Evolutionary conservation across 805 yeast genomes (phyloP).

Genomic region (Candida methanosorbosa): DNA sequence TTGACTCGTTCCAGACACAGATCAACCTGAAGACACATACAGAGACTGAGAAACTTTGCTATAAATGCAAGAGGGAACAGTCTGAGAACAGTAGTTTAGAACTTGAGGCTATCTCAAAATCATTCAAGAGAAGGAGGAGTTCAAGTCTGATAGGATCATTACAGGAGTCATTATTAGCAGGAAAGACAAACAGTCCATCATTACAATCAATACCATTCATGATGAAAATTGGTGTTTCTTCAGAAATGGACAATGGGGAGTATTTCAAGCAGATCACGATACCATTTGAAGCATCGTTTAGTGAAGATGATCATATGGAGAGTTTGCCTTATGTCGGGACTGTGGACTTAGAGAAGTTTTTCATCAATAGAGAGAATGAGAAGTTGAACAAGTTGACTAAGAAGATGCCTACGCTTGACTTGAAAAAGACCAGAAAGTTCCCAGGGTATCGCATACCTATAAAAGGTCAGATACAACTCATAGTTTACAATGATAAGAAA

Average conservation of each 20-base stretch:
- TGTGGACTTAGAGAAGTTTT: slow-evolving; percentile 18
- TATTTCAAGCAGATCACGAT: slow-evolving; percentile 6
- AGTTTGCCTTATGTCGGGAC: slow-evolving; percentile 24
- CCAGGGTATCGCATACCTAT: slow-evolving; percentile 21
- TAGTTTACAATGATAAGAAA: slow-evolving; percentile 21
- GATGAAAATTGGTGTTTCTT: slow-evolving; percentile 17
- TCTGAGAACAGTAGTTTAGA: neutral
- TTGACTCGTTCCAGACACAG: neutral
- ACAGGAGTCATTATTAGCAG: slow-evolving; percentile 15
- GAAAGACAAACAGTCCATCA: slow-evolving; percentile 11
- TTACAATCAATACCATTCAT: slow-evolving; percentile 14
- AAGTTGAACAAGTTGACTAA: neutral
- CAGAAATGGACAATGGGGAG: neutral
- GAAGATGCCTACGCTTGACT: neutral
- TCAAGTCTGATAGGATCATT: slow-evolving; percentile 5
- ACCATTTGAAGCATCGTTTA: slow-evolving; percentile 18
- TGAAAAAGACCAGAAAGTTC: slow-evolving; percentile 11
- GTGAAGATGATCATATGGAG: neutral
- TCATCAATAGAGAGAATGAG: slow-evolving; percentile 11
- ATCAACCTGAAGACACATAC: neutral
- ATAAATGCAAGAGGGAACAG: neutral
- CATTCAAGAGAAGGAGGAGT: slow-evolving; percentile 1
- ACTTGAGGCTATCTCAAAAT: neutral
- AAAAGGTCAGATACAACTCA: slow-evolving; percentile 20
- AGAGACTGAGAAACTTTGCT: neutral